Evolutionary conservation across 768 basidiomycete species (phyloP).

Genomic region (Naganishia randhawae): DNA sequence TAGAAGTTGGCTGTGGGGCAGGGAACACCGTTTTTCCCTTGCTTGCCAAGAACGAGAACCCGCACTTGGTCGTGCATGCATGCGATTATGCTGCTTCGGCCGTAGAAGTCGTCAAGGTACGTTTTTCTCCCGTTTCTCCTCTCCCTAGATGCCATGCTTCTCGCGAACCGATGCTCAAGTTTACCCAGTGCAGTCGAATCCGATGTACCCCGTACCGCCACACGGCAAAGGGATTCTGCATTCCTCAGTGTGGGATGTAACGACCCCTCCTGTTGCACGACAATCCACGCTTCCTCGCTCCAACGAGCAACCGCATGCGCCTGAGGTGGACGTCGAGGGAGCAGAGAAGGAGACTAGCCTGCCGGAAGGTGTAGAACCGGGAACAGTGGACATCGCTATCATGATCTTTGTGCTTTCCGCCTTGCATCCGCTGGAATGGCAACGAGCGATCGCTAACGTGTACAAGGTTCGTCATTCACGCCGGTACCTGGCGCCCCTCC

Average conservation of each 20-base stretch:
- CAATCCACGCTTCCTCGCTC: conserved; percentile 24
- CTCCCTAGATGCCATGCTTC: background rate
- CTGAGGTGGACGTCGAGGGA: background rate
- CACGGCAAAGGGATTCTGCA: conserved; percentile 62
- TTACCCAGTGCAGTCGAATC: conserved; percentile 58
- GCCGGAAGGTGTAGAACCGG: conserved; percentile 63
- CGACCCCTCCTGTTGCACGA: conserved; percentile 53
- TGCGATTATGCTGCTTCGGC: conserved; percentile 90
- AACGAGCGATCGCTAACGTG: conserved; percentile 71
- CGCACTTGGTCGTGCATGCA: conserved; percentile 66
- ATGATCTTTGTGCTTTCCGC: conserved; percentile 92
- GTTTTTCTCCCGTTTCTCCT: conserved; percentile 27
- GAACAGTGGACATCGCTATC: conserved; percentile 79
- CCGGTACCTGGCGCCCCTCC: too few species aligned
- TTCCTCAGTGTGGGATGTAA: conserved; percentile 87
- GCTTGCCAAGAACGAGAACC: conserved; percentile 75
- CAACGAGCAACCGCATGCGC: background rate
- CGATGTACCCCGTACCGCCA: conserved; percentile 65
- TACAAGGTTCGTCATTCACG: conserved; percentile 62
- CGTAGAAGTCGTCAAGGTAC: conserved; percentile 79
- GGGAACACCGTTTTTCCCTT: conserved; percentile 94
- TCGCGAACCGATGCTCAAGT: too few species aligned
- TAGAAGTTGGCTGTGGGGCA: conserved; percentile 91
- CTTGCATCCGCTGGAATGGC: conserved; percentile 89
- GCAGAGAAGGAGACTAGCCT: conserved; percentile 49